Evolutionary conservation across 345 rosid species (phyloP).

Genomic region (Citrus inodora): DNA sequence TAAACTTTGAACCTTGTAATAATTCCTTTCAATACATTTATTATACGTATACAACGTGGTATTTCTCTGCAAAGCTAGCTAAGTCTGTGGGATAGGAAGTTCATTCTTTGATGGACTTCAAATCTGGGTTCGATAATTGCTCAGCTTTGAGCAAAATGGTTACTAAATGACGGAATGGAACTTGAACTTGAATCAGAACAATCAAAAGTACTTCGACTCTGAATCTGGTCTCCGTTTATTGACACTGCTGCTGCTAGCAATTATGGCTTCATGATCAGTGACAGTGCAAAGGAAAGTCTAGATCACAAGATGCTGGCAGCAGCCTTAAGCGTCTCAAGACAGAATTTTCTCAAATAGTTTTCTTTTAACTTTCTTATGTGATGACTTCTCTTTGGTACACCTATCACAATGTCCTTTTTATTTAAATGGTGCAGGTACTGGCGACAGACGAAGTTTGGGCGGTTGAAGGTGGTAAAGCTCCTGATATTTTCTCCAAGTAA

Average conservation of each 20-base stretch:
- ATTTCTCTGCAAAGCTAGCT: too few species aligned
- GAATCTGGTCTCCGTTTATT: constrained; percentile 29
- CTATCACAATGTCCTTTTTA: not conserved
- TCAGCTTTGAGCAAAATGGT: constrained; percentile 56
- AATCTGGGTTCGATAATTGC: constrained; percentile 30
- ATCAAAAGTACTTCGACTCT: constrained; percentile 17
- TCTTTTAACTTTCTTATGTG: not conserved
- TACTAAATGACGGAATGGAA: constrained; percentile 34
- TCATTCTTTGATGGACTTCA: constrained; percentile 66
- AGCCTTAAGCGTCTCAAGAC: constrained; percentile 47
- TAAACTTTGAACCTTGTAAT: not conserved
- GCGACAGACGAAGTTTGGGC: constrained; percentile 99
- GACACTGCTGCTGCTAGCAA: constrained; percentile 25
- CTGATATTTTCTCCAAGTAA: constrained; percentile 89
- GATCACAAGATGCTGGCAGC: constrained; percentile 31
- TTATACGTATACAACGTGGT: too few species aligned
- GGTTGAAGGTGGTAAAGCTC: constrained; percentile 85
- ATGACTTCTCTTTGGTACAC: not conserved
- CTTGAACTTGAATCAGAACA: constrained; percentile 32
- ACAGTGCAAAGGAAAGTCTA: constrained; percentile 25
- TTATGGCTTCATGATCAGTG: constrained; percentile 21
- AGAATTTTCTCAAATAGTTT: constrained; percentile 25
- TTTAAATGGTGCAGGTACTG: constrained; percentile 46
- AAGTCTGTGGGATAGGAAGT: not conserved
- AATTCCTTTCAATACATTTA: not conserved